A percentile compares a stretch with the other conserved stretches of the same genome.
Conservation (phyloP, 2,329 filamentous ascomycete species). For the Monosporascus ibericus region DNA sequence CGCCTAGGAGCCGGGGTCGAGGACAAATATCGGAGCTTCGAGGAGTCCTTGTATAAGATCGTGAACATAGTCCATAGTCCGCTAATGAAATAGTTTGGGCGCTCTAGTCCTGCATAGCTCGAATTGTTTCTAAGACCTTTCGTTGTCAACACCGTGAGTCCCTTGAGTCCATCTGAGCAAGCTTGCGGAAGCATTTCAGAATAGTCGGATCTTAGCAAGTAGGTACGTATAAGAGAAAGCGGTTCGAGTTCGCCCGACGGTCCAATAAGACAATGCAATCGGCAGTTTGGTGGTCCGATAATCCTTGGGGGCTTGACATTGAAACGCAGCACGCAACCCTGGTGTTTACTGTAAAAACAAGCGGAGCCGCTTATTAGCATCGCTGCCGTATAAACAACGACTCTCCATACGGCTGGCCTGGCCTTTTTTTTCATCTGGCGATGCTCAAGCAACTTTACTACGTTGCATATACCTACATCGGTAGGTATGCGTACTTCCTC, state of each 20-base stretch:
- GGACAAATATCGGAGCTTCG: background rate
- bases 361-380: background rate
- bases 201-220: background rate
- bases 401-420: no score
- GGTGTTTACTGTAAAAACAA: background rate
- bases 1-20: conserved; percentile 2
- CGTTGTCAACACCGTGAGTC: no score
- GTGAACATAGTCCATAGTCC: background rate
- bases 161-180: no score
- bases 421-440: no score
- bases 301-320: background rate
- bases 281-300: no score
- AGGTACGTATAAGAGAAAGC: background rate
- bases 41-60: background rate
- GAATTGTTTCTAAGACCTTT: no score
- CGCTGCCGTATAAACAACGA: no score
- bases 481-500: background rate
- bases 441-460: no score
- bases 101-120: no score
- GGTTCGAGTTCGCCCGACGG: background rate
- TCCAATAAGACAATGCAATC: background rate
- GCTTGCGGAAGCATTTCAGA: no score
- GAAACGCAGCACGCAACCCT: background rate
- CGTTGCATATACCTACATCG: background rate
- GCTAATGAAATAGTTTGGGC: no score